These are phyloP conservation scores for Lentinula novae-zelandiae DNA, from an alignment of 1,284 basidiomycete genomes.

Conservation along the genomic window DNA sequence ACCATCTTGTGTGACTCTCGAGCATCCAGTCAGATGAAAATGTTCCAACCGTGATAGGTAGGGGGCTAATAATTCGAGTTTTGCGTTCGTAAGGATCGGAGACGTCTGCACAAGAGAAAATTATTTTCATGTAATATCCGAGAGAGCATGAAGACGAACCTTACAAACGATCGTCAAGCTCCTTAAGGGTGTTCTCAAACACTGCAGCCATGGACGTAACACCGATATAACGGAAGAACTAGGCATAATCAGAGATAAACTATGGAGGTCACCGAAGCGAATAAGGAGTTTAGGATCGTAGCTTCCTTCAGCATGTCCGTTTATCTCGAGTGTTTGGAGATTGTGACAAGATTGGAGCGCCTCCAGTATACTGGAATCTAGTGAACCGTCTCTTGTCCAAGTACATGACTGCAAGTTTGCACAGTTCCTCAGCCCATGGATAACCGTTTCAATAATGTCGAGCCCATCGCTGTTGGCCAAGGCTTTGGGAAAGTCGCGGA, in stretches of 20 bases:
- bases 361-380: conserved; percentile 52
- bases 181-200: conserved; percentile 40
- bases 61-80: conserved; percentile 46
- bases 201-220: conserved; percentile 47
- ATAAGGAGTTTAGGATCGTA: conserved; percentile 50
- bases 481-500: conserved; percentile 13
- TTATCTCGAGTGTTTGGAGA: conserved; percentile 61
- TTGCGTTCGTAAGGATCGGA: conserved; percentile 49
- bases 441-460: conserved; percentile 35
- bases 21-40: conserved; percentile 60
- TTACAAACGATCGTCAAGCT: conserved; percentile 66
- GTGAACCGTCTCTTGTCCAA: conserved; percentile 74
- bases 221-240: conserved; percentile 45
- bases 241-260: conserved; percentile 71
- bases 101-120: conserved; percentile 38
- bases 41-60: conserved; percentile 46
- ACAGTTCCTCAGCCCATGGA: conserved; percentile 55
- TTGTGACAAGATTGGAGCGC: conserved; percentile 39
- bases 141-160: conserved; percentile 29
- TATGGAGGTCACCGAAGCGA: conserved; percentile 43
- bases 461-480: not conserved
- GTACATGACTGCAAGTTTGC: conserved; percentile 54
- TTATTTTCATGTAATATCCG: conserved; percentile 10
- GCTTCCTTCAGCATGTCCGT: conserved; percentile 53
- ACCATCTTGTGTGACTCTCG: conserved; percentile 61